A percentile compares a stretch with the other conserved stretches of the same genome.
These are phyloP conservation scores for Ophiostoma sp. DNA, from an alignment of 2,329 filamentous ascomycete species.

Conservation along the genomic window DNA sequence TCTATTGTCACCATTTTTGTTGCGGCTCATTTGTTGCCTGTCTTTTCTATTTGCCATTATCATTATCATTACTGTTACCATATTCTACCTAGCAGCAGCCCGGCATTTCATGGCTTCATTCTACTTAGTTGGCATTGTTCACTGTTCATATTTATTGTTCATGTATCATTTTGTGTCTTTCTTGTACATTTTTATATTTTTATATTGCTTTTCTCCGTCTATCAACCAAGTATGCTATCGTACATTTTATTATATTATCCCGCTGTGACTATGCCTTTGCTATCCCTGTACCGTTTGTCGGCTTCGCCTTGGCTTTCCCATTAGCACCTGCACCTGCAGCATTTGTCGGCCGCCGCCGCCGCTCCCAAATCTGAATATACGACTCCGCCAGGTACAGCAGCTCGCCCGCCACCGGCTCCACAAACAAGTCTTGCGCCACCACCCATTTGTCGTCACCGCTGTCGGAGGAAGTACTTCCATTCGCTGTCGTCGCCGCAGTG, in stretches of 20 bases:
- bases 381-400: conserved; percentile 89
- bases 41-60: conserved; percentile 8
- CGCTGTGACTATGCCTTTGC: background rate
- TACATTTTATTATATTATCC: background rate
- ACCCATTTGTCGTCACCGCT: conserved; percentile 66
- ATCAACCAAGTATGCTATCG: conserved; percentile 10
- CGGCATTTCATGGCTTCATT: conserved; percentile 21
- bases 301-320: conserved; percentile 37
- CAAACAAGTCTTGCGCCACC: conserved; percentile 89
- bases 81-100: conserved; percentile 25
- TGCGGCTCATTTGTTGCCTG: background rate
- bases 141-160: conserved; percentile 6
- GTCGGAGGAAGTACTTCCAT: background rate
- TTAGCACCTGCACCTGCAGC: conserved; percentile 30
- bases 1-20: conserved; percentile 2
- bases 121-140: background rate
- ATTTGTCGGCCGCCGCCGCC: conserved; percentile 52
- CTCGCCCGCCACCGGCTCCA: conserved; percentile 85
- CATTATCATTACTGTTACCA: too few species aligned
- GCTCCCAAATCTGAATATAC: conserved; percentile 96
- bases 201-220: background rate
- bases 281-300: background rate
- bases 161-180: background rate
- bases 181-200: conserved; percentile 23
- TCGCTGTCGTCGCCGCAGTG: background rate